Base-by-base conservation (phyloP, 192 early-diverging fungal species). In the Allomyces arbusculus region DNA sequence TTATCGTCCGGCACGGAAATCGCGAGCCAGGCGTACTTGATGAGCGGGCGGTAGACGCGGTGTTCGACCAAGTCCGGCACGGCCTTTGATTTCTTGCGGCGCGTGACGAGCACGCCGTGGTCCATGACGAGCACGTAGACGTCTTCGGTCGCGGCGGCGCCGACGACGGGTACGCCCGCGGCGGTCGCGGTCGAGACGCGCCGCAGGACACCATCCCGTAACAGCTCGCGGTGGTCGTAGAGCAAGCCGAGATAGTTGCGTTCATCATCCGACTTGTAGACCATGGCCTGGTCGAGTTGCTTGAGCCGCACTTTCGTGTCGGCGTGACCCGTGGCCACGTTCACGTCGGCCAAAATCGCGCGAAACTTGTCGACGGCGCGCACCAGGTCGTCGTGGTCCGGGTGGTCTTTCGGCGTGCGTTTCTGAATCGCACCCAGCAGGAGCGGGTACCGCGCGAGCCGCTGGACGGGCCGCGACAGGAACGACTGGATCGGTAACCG, bases 391-490 rank as follows among this genome's bases (percentile, higher is more conserved):
- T 75, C 78, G 62, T 80, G 76, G 67, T 97, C 94, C 4, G 91
- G 86, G 65, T 91, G 85, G 44, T 83, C 83, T 26, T 81, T 78
- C 4, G 88, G 85, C n/a, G 91, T 89, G 65, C 87, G 78, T 68
- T 95, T 89, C 11, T 92, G 75, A 62, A 92, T 83, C 5, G 84
- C 89, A 50, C 81, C 77, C 23, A 97, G 75, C 28, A 97, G 73
- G 28, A 97, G 75, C 23, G 85, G 86, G 66, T 94, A 97, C 64
- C 90, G 79, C 14, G 87, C 91, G 64, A 95, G 68, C n/a, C 91
- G 83, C 16, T 91, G 88, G 0, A 89, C 88, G 14, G 94, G 94
- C 19, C 90, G 82, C 1, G 84, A 87, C 64, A 95, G 70, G 74
- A 94, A 95, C 87, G 88, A 76, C 91, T 86, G 44, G 62, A 66